These are phyloP conservation scores for Collybia sp. DNA, from an alignment of 768 basidiomycete genomes.

Conservation along the genomic window DNA sequence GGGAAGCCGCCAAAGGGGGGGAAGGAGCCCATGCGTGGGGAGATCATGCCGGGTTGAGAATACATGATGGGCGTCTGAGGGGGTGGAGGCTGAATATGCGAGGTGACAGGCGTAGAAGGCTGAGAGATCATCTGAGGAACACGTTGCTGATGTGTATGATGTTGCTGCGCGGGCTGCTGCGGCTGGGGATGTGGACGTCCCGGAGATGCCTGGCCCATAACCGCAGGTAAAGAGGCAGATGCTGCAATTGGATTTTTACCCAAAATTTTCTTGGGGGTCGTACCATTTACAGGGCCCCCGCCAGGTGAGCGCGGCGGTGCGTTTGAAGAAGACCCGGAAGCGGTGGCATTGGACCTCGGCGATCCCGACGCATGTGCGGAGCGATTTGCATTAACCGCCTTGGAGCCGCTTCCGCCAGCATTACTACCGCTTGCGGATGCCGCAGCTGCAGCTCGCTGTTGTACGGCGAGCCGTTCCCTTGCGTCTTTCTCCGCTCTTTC, in stretches of 20 bases:
- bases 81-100: conserved; percentile 37
- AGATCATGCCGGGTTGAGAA: conserved; percentile 36
- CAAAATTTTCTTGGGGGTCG: conserved; percentile 56
- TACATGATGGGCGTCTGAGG: conserved; percentile 47
- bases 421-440: conserved; percentile 13
- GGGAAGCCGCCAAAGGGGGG: conserved; percentile 50
- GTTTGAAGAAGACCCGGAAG: conserved; percentile 37
- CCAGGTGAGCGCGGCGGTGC: conserved; percentile 20
- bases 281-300: conserved; percentile 42
- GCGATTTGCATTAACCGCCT: no score
- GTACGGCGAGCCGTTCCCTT: conserved; percentile 23
- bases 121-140: conserved; percentile 36
- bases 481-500: conserved; percentile 23
- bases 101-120: conserved; percentile 45
- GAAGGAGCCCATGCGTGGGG: conserved; percentile 50
- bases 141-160: conserved; percentile 20
- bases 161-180: conserved; percentile 24
- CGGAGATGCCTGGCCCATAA: conserved; percentile 16
- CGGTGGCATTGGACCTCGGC: conserved; percentile 37
- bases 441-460: conserved; percentile 43
- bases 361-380: conserved; percentile 43
- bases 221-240: conserved; percentile 17
- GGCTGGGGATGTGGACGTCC: conserved; percentile 27
- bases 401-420: conserved; percentile 32
- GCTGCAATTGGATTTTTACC: conserved; percentile 34